Percentiles rank a stretch among this genome's conserved stretches.
These are phyloP conservation scores for Thielaviopsis ethacetica DNA, from an alignment of 2,329 filamentous ascomycete species.

Conservation along the genomic window DNA sequence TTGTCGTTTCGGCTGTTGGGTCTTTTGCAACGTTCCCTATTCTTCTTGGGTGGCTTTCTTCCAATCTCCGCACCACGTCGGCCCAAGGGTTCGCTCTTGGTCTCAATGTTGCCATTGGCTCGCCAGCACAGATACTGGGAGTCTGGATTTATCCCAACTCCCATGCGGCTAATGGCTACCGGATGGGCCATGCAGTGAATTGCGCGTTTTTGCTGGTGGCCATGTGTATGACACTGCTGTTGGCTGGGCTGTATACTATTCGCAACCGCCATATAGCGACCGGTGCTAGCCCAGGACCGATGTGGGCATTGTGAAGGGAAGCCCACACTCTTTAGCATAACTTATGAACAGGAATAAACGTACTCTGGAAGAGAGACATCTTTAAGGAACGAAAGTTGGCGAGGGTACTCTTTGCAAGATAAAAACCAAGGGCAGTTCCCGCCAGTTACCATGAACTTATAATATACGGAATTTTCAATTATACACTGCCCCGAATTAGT, in stretches of 20 bases:
- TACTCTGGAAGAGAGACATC: background rate
- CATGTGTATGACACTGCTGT: constrained; percentile 20
- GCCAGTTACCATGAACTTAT: background rate
- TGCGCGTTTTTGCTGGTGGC: constrained; percentile 37
- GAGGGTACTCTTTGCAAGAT: background rate
- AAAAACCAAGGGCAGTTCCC: background rate
- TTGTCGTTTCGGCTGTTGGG: constrained; percentile 32
- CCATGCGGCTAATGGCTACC: constrained; percentile 43
- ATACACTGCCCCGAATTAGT: constrained; percentile 15
- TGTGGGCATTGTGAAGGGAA: background rate
- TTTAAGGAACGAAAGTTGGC: background rate
- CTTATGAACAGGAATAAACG: too few relatives aligned
- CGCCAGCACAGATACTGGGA: constrained; percentile 54
- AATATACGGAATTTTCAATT: background rate
- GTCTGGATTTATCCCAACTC: constrained; percentile 42
- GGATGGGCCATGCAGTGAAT: constrained; percentile 51
- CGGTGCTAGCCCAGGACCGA: background rate
- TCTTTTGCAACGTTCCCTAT: constrained; percentile 54
- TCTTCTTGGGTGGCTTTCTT: constrained; percentile 53
- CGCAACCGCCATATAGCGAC: background rate
- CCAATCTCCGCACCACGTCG: constrained; percentile 49
- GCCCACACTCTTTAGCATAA: too few relatives aligned
- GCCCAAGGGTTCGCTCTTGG: constrained; percentile 53
- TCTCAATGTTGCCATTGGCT: constrained; percentile 49
- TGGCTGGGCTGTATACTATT: background rate